Evolutionary conservation across 2,329 filamentous ascomycete genomes (phyloP).

Genomic region (Rhynchosporium graminicola): DNA sequence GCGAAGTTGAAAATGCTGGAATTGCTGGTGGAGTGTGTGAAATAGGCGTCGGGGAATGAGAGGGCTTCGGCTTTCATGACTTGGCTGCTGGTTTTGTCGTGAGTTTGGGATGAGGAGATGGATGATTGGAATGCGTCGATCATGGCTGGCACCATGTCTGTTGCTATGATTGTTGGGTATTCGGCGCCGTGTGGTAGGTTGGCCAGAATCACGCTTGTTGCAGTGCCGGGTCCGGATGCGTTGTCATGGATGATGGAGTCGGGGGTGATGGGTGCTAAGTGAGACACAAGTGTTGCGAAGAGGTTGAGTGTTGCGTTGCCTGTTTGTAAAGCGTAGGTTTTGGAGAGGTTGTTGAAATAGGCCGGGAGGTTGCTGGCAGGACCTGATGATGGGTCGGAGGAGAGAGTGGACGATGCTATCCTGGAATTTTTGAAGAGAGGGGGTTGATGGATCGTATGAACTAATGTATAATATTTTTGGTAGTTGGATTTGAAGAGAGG

Average conservation of each 20-base stretch:
- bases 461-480: background rate
- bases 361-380: constrained; percentile 24
- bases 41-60: constrained; percentile 33
- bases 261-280: constrained; percentile 37
- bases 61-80: constrained; percentile 25
- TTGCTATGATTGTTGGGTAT: constrained; percentile 36
- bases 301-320: constrained; percentile 39
- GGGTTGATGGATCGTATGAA: background rate
- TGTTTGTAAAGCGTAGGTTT: constrained; percentile 37
- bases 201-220: constrained; percentile 35
- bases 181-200: constrained; percentile 34
- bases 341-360: constrained; percentile 41
- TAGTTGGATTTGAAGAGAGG: no score
- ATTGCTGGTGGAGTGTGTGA: constrained; percentile 21
- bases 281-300: constrained; percentile 34
- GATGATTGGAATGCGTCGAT: constrained; percentile 38
- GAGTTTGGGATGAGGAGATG: background rate
- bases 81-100: constrained; percentile 33
- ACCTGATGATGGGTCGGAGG: background rate
- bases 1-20: constrained; percentile 14
- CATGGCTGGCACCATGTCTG: constrained; percentile 39
- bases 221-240: constrained; percentile 39
- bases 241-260: constrained; percentile 40
- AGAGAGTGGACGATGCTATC: background rate
- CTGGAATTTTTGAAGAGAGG: background rate